Evolutionary conservation across 1,284 basidiomycete genomes (phyloP), one percentile per base, ranked within the genome.

Genomic region (Gymnopus androsaceus): DNA sequence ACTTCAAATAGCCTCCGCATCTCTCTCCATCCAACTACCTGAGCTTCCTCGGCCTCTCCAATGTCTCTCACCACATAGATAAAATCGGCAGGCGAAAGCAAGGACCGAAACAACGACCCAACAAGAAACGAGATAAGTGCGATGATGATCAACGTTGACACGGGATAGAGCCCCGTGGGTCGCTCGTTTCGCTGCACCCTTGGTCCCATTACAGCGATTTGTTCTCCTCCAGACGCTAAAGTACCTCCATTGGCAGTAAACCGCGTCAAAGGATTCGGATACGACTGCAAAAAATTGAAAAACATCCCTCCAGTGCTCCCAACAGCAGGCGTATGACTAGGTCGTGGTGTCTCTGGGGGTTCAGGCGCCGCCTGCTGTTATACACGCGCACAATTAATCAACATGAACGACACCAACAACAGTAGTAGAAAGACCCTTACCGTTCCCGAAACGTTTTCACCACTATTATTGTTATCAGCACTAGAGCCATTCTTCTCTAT

Each of bases 81-180:
- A 74, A 95, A 98, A 71, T 98, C 95, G n/a, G 90, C 88, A 11
- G 94, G 90, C 7, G 88, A 87, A 37, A 98, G 74, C 59, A 98
- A 76, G 7, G 92, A 93, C 56, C 96, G 83, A 59, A 96, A 72
- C 48, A 99, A 76, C 11, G 92, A 95, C 34, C 96, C 96, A 60
- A 98, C 78, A 61, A 99, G 75, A 72, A 98, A 95, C 34, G 92
- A 90, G 59, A 96, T 90, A 60, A 98, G 69, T 44, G 87, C 93
- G 15, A 90, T 83, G 56, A 95, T 75, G 59, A 98, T 68, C 53
- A 96, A 71, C 40, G 82, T 84, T 51, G 85, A 84, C 61, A 88
- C 62, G 46, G 80, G 71, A 63, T 77, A 82, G 45, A 51, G 62
- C 42, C 59, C 54, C 59, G 52, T 58, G 42, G 33, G 56, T 54